Conservation (phyloP, 2,329 filamentous ascomycete genomes). For the Diplodia seriata region DNA sequence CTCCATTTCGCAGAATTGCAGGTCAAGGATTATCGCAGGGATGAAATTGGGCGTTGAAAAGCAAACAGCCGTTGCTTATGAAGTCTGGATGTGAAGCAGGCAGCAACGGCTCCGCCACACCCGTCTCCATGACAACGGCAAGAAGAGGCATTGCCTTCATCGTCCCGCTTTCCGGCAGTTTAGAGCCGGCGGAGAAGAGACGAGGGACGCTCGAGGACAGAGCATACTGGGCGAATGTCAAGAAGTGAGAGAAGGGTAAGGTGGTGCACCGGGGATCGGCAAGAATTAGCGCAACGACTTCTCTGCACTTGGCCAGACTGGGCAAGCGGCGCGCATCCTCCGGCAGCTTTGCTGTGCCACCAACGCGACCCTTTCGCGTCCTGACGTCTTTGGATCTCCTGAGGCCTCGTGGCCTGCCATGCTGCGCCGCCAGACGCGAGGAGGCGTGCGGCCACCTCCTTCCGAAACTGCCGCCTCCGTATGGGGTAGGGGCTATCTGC, state of each 20-base stretch:
- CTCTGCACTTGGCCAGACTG: neutral
- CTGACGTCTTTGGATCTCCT: neutral
- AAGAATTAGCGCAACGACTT: neutral
- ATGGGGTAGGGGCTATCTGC: neutral
- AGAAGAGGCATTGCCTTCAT: neutral
- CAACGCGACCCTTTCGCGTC: neutral
- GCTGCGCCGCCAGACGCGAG: neutral
- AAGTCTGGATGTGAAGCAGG: neutral
- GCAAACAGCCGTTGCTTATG: neutral
- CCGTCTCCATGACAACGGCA: neutral
- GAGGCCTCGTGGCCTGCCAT: neutral
- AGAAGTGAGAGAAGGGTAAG: neutral
- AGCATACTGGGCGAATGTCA: neutral
- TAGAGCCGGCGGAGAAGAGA: neutral
- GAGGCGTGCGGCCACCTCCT: neutral
- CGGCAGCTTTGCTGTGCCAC: neutral
- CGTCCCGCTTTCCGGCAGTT: neutral
- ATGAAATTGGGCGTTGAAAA: neutral
- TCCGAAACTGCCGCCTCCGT: neutral
- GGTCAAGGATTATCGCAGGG: neutral
- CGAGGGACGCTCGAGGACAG: neutral
- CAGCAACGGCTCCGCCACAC: slow-evolving; percentile 1
- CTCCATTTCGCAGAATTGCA: neutral
- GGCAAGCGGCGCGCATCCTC: neutral
- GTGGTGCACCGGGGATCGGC: no score